Percentiles rank a stretch among this genome's conserved stretches.
Conservation (phyloP, 2,329 filamentous ascomycete species). For the Penicillium sp. region DNA sequence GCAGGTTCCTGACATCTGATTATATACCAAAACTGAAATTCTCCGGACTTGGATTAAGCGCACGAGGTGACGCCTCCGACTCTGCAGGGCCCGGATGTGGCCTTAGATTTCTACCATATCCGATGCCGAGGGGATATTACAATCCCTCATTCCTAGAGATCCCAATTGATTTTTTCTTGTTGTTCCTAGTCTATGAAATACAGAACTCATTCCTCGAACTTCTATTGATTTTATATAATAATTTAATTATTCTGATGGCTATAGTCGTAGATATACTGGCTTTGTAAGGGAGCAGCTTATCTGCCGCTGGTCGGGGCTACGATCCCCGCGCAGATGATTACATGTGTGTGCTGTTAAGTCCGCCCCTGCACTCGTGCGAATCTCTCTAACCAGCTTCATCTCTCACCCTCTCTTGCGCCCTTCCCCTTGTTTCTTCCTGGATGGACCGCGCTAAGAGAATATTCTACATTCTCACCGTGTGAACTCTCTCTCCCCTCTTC, state of each 20-base stretch:
- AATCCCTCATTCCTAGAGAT: not conserved
- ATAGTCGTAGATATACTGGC: constrained; percentile 4
- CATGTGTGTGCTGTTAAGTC: constrained; percentile 7
- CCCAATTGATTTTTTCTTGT: not conserved
- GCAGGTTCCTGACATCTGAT: not conserved
- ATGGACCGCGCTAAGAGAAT: constrained; percentile 5
- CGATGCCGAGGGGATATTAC: not conserved
- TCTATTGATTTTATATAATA: not conserved
- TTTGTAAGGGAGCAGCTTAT: constrained; percentile 10
- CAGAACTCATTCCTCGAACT: not conserved
- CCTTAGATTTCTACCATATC: constrained; percentile 1
- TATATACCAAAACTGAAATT: not conserved
- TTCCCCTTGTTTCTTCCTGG: not conserved
- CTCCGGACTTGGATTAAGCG: not conserved
- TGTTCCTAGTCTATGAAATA: not conserved
- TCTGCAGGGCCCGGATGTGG: not conserved
- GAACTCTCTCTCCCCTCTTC: constrained; percentile 6
- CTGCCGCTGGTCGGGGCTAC: constrained; percentile 6
- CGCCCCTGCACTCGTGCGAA: constrained; percentile 9
- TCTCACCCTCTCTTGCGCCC: not conserved
- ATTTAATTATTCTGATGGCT: not conserved
- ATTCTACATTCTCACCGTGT: constrained; percentile 3
- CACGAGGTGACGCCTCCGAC: constrained; percentile 2
- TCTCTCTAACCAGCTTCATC: constrained; percentile 2
- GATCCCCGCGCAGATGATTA: constrained; percentile 14